These are phyloP conservation scores for Rossbeevera mucosa DNA, from an alignment of 768 basidiomycete species.

Conservation along the genomic window DNA sequence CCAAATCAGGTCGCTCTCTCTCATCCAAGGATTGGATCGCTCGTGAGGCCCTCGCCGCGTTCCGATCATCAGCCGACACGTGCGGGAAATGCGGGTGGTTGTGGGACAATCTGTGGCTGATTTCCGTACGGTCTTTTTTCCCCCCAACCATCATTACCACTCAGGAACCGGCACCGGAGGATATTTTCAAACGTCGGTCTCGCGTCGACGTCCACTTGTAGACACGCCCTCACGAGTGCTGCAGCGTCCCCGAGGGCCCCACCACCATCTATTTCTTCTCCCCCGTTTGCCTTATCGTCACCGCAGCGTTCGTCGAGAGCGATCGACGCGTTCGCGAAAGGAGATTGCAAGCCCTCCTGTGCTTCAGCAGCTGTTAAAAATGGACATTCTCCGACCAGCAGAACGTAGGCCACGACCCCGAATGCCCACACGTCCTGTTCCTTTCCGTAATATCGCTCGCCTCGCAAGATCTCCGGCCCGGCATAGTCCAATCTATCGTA, in stretches of 20 bases:
- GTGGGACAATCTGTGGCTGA: slow-evolving; percentile 19
- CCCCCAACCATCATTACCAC: slow-evolving; percentile 74
- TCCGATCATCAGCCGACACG: slow-evolving; percentile 21
- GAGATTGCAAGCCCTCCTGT: slow-evolving; percentile 74
- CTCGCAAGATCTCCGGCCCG: slow-evolving; percentile 92
- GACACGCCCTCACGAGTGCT: slow-evolving; percentile 76
- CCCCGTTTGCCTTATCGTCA: slow-evolving; percentile 67
- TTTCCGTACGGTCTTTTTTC: slow-evolving; percentile 31
- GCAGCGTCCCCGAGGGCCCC: slow-evolving; percentile 82
- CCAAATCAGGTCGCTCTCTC: slow-evolving; percentile 3
- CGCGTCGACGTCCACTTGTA: slow-evolving; percentile 70
- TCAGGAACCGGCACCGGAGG: slow-evolving; percentile 74
- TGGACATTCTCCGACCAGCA: slow-evolving; percentile 88
- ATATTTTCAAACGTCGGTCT: slow-evolving; percentile 87
- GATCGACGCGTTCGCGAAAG: slow-evolving; percentile 72
- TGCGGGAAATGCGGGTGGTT: slow-evolving; percentile 32
- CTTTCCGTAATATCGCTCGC: slow-evolving; percentile 91
- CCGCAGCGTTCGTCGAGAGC: slow-evolving; percentile 75
- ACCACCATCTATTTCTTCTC: slow-evolving; percentile 78
- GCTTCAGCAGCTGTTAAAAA: slow-evolving; percentile 90
- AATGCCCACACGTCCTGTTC: slow-evolving; percentile 99
- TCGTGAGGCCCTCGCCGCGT: slow-evolving; percentile 9
- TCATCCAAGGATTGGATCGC: not conserved
- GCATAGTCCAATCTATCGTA: slow-evolving; percentile 74
- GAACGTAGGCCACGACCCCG: slow-evolving; percentile 93